phyloP scores from a whole-genome alignment of 768 basidiomycete genomes.

The Vararia minispora region DNA sequence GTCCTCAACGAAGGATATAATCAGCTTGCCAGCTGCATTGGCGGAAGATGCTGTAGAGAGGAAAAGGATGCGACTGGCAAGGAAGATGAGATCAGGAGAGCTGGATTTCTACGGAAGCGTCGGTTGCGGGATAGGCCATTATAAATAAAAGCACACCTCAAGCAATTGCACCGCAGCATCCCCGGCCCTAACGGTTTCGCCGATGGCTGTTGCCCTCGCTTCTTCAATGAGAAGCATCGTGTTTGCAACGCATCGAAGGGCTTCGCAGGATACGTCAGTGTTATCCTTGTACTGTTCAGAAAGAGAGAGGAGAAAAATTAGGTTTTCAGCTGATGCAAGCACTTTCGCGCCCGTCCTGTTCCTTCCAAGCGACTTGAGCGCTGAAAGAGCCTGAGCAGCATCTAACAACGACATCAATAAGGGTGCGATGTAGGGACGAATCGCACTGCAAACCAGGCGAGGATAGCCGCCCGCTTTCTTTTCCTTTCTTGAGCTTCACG shows the following conservation, averaged over 20 bases:
- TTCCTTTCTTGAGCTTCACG: slow-evolving; percentile 19
- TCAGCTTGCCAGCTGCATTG: slow-evolving; percentile 31
- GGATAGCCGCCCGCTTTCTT: slow-evolving; percentile 18
- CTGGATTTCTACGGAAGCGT: slow-evolving; percentile 40
- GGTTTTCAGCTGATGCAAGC: slow-evolving; percentile 42
- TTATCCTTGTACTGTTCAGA: slow-evolving; percentile 45
- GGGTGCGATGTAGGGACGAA: slow-evolving; percentile 7
- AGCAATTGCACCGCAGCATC: slow-evolving; percentile 42
- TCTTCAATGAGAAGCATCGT: slow-evolving; percentile 58
- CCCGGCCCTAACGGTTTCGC: slow-evolving; percentile 53
- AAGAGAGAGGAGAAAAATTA: slow-evolving; percentile 43
- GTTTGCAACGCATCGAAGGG: slow-evolving; percentile 71
- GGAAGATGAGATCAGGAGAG: slow-evolving; percentile 54
- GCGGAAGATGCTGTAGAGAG: slow-evolving; percentile 48
- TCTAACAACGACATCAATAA: slow-evolving; percentile 30
- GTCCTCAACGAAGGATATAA: slow-evolving; percentile 53
- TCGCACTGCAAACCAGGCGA: too few relatives aligned
- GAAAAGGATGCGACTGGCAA: slow-evolving; percentile 68
- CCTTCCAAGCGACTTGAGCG: slow-evolving; percentile 67
- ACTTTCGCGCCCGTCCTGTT: slow-evolving; percentile 56
- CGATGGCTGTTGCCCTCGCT: slow-evolving; percentile 47
- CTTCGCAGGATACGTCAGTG: slow-evolving; percentile 51
- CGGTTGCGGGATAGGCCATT: not conserved
- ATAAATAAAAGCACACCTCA: slow-evolving; percentile 32
- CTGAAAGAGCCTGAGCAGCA: slow-evolving; percentile 50